A percentile compares a stretch with the other conserved stretches of the same genome.
These are phyloP conservation scores for Mortierella polycephala DNA, from an alignment of 371 early-diverging fungal species.

Conservation along the genomic window DNA sequence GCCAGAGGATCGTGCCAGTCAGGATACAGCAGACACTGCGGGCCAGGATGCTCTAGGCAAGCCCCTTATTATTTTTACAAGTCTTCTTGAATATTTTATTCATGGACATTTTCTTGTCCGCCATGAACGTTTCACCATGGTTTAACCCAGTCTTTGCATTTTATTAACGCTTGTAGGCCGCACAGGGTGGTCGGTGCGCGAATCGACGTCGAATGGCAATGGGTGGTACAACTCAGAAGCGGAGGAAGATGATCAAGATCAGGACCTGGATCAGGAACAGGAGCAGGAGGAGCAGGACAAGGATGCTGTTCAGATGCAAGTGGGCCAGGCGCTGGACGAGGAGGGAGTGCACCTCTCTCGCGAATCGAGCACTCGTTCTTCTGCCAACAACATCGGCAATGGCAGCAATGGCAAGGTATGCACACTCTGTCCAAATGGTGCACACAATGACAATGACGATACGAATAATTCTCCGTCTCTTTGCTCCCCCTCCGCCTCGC, in stretches of 20 bases:
- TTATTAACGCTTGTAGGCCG: conserved; percentile 10
- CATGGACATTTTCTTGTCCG: not conserved
- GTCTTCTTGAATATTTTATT: not conserved
- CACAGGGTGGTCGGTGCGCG: conserved; percentile 48
- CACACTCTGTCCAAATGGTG: no score
- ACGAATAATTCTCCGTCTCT: no score
- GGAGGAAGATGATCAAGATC: conserved; percentile 49
- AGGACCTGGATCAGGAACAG: conserved; percentile 36
- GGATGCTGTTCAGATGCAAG: conserved; percentile 1
- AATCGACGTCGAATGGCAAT: conserved; percentile 52
- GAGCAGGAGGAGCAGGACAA: conserved; percentile 15
- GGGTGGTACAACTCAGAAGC: conserved; percentile 54
- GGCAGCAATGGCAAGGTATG: conserved; percentile 7
- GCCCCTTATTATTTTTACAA: not conserved
- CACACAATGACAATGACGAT: not conserved
- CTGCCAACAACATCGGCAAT: conserved; percentile 16
- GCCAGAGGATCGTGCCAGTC: conserved; percentile 46
- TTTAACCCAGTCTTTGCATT: not conserved
- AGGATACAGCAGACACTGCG: conserved; percentile 30
- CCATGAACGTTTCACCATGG: not conserved
- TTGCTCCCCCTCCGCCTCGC: no score
- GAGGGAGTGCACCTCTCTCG: conserved; percentile 23
- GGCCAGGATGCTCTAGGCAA: conserved; percentile 39
- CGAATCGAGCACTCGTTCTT: conserved; percentile 44
- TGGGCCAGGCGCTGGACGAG: conserved; percentile 1